phyloP scores from a whole-genome alignment of 169 alveolate species.

The Plasmodium chabaudi region DNA sequence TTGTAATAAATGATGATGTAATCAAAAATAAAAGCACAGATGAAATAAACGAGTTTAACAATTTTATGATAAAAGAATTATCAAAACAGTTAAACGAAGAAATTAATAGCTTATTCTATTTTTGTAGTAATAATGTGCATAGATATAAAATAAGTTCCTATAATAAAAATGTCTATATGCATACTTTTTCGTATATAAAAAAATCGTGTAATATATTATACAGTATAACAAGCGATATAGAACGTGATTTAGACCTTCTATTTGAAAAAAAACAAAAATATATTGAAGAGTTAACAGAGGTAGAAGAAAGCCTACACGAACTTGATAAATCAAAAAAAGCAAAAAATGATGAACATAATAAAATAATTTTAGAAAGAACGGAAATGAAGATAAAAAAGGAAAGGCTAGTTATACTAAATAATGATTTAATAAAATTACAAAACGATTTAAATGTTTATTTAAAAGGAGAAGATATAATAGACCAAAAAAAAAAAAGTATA shows the following conservation, averaged over 20 bases:
- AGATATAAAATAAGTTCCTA: conserved; percentile 35
- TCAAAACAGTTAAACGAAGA: conserved; percentile 77
- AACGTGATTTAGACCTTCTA: conserved; percentile 17
- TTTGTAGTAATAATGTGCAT: conserved; percentile 44
- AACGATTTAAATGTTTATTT: conserved; percentile 15
- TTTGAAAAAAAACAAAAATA: conserved; percentile 34
- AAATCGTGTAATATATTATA: conserved; percentile 39
- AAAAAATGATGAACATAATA: conserved; percentile 78
- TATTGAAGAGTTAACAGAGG: conserved; percentile 44
- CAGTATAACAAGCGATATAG: conserved; percentile 14
- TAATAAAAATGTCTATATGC: conserved; percentile 27
- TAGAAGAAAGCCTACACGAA: neutral
- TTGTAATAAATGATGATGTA: conserved; percentile 62
- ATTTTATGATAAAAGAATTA: conserved; percentile 79
- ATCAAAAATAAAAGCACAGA: conserved; percentile 28
- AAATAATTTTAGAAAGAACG: conserved; percentile 45
- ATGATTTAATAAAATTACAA: conserved; percentile 62
- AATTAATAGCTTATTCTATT: conserved; percentile 61
- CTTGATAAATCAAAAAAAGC: conserved; percentile 45
- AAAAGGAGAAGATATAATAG: conserved; percentile 66
- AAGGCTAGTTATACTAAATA: conserved; percentile 54
- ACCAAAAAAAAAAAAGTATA: conserved; percentile 64
- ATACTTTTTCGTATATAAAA: conserved; percentile 23
- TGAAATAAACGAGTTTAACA: conserved; percentile 70
- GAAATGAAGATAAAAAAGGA: conserved; percentile 73